Conservation (phyloP, 2,329 filamentous ascomycete genomes). For the Fusarium austroafricanum region DNA sequence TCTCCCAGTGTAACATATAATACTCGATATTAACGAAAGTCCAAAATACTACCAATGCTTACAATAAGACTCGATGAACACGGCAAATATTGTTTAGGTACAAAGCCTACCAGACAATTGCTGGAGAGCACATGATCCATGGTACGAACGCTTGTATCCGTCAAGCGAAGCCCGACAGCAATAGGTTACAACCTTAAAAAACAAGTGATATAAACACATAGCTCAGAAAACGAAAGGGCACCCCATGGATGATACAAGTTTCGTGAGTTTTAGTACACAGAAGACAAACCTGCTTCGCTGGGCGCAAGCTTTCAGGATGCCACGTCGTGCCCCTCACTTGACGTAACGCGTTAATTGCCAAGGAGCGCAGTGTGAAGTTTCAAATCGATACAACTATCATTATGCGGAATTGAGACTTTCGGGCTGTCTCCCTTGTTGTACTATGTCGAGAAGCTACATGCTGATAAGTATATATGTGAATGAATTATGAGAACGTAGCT, state of each 20-base stretch:
- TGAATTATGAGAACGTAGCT: background rate
- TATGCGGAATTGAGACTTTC: too few relatives aligned
- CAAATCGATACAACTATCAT: background rate
- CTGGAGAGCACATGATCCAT: background rate
- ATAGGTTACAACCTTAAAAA: background rate
- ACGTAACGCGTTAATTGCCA: conserved; percentile 27
- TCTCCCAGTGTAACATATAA: too few relatives aligned
- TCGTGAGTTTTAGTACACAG: background rate
- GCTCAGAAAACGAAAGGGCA: background rate
- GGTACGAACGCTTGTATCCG: background rate
- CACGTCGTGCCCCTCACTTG: conserved; percentile 36
- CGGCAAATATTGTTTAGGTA: background rate
- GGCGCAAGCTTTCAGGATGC: conserved; percentile 12
- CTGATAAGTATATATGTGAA: background rate
- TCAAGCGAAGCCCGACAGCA: background rate
- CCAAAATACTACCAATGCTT: background rate
- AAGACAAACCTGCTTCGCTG: background rate
- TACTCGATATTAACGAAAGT: background rate
- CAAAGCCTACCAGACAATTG: background rate
- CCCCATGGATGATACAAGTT: background rate
- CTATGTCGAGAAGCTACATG: background rate
- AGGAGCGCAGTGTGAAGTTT: background rate
- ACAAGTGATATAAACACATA: too few relatives aligned
- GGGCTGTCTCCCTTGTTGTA: too few relatives aligned
- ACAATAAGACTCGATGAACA: background rate